phyloP scores from a whole-genome alignment of 495 filamentous ascomycete genomes.

The Evernia prunastri region DNA sequence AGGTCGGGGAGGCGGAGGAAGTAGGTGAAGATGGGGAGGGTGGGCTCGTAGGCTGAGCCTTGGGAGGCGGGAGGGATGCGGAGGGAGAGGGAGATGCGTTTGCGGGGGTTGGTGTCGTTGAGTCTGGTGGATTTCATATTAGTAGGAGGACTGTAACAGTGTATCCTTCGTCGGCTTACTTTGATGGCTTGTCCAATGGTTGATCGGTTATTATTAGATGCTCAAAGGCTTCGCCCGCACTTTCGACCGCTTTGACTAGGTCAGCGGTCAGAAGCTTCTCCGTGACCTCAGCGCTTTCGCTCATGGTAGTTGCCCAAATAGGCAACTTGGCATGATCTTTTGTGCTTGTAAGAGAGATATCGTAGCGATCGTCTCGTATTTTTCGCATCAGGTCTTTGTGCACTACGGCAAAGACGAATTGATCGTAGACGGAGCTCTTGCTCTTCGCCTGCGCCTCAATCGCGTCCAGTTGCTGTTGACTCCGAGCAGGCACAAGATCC shows the following conservation, averaged over 20 bases:
- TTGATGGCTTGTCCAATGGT: conserved; percentile 80
- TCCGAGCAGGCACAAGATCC: conserved; percentile 60
- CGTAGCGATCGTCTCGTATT: conserved; percentile 87
- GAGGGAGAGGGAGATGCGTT: conserved; percentile 74
- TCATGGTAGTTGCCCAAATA: conserved; percentile 91
- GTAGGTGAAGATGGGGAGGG: conserved; percentile 69
- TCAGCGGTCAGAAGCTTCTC: conserved; percentile 78
- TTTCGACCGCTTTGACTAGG: conserved; percentile 69
- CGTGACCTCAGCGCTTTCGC: conserved; percentile 92
- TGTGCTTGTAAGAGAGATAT: conserved; percentile 84
- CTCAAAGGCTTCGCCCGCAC: conserved; percentile 77
- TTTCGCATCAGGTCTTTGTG: conserved; percentile 91
- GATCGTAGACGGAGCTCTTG: conserved; percentile 73
- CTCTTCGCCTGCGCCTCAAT: conserved; percentile 45
- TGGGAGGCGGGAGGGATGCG: conserved; percentile 55
- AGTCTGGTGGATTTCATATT: conserved; percentile 50
- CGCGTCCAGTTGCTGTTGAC: conserved; percentile 35
- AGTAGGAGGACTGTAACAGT: background rate
- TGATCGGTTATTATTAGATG: conserved; percentile 88
- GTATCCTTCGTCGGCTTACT: conserved; percentile 47
- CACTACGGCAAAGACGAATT: conserved; percentile 90
- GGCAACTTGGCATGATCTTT: conserved; percentile 88
- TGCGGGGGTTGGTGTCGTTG: conserved; percentile 75
- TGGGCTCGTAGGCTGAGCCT: conserved; percentile 54
- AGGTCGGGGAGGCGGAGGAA: conserved; percentile 80